phyloP scores from a whole-genome alignment of 2,329 filamentous ascomycete genomes.

The Trichoderma harzianum region DNA sequence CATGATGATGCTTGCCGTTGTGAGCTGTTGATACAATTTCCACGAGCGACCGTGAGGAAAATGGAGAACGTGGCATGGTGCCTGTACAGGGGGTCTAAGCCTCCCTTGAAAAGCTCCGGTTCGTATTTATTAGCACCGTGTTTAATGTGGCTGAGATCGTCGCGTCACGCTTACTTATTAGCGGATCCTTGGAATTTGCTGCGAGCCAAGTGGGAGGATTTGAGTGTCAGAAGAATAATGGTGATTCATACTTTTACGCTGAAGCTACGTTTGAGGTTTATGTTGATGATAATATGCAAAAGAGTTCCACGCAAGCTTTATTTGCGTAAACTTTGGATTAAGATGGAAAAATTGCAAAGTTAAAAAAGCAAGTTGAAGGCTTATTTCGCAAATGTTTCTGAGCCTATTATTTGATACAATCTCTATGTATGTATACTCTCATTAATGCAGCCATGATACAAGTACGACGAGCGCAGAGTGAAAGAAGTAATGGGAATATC shows the following conservation, averaged over 20 bases:
- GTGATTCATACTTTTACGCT: neutral
- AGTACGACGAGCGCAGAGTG: neutral
- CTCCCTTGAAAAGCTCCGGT: neutral
- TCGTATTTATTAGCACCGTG: neutral
- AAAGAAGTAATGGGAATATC: too few species aligned
- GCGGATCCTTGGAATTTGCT: neutral
- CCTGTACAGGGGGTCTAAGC: neutral
- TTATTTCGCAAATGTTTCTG: neutral
- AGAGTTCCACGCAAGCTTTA: too few species aligned
- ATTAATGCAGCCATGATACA: neutral
- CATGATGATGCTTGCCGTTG: neutral
- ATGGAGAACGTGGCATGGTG: neutral
- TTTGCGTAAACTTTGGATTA: neutral
- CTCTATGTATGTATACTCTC: neutral
- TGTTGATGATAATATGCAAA: neutral
- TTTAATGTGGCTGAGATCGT: slow-evolving; percentile 2
- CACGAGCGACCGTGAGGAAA: neutral
- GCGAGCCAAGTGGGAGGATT: neutral
- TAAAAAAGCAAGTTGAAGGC: neutral
- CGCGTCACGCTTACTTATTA: neutral
- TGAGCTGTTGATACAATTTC: neutral
- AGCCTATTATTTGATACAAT: neutral
- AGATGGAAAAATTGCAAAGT: neutral
- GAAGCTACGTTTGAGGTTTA: neutral
- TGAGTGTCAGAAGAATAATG: neutral